phyloP scores from a whole-genome alignment of 108 stramenopile species.

The Parietichytrium sp. region DNA sequence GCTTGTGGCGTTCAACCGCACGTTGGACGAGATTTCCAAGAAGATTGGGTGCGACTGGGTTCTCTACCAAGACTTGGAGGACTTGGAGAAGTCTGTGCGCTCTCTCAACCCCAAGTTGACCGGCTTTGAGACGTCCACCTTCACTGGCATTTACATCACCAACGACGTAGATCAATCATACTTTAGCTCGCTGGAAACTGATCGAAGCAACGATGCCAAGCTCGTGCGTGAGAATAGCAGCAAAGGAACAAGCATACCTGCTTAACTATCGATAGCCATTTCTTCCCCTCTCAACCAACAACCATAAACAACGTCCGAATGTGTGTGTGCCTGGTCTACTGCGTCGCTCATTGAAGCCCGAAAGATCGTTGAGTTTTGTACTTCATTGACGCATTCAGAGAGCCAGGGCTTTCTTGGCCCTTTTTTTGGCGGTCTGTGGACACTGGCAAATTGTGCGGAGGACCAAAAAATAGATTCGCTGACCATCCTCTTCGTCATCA shows the following conservation, averaged over 20 bases:
- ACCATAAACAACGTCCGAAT: background rate
- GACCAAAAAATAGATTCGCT: too few relatives aligned
- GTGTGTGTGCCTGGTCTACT: background rate
- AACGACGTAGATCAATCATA: slow-evolving; percentile 40
- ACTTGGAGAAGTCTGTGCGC: slow-evolving; percentile 41
- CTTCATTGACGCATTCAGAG: too few relatives aligned
- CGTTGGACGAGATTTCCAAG: slow-evolving; percentile 51
- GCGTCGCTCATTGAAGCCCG: too few relatives aligned
- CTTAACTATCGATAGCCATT: background rate
- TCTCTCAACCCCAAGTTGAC: slow-evolving; percentile 5
- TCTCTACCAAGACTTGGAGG: slow-evolving; percentile 50
- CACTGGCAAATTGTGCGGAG: too few relatives aligned
- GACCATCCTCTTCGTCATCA: too few relatives aligned
- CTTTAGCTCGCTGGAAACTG: slow-evolving; percentile 32
- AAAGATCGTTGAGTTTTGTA: too few relatives aligned
- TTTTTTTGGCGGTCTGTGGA: too few relatives aligned
- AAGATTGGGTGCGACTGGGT: slow-evolving; percentile 58
- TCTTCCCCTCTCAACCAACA: background rate
- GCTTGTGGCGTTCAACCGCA: slow-evolving; percentile 85
- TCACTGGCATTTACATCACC: slow-evolving; percentile 59
- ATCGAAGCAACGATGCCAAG: slow-evolving; percentile 15
- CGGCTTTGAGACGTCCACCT: slow-evolving; percentile 57
- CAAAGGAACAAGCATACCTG: background rate
- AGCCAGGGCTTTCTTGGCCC: too few relatives aligned
- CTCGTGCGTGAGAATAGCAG: slow-evolving; percentile 24